Percentiles rank a stretch among this genome's conserved stretches.
These are phyloP conservation scores for Cercospora sesami DNA, from an alignment of 2,329 filamentous ascomycete genomes.

Conservation along the genomic window DNA sequence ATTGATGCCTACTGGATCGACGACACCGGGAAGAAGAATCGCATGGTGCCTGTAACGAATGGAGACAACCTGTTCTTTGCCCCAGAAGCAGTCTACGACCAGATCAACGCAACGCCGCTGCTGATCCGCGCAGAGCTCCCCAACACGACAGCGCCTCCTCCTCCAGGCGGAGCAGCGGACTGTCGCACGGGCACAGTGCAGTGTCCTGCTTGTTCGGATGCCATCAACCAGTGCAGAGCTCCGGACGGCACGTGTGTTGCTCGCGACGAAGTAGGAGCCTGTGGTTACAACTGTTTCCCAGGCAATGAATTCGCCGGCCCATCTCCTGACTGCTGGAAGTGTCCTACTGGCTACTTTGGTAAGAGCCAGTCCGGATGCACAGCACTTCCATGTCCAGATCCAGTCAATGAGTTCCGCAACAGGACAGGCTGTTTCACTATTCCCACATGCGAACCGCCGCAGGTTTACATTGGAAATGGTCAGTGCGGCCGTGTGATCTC, in stretches of 20 bases:
- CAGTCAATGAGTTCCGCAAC: neutral
- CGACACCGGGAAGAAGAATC: neutral
- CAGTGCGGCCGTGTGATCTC: neutral
- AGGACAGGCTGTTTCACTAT: neutral
- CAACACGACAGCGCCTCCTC: neutral
- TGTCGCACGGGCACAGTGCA: neutral
- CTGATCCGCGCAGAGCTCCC: neutral
- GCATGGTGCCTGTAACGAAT: neutral
- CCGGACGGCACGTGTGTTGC: neutral
- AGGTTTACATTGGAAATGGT: neutral
- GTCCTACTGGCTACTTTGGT: neutral
- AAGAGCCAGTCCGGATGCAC: neutral
- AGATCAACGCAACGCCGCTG: neutral
- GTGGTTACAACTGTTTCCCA: conserved; percentile 4
- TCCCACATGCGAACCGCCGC: neutral
- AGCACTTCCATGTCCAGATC: neutral
- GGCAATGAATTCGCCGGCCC: neutral
- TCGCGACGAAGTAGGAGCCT: neutral
- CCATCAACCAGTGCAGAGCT: neutral
- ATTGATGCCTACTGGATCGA: conserved; percentile 5
- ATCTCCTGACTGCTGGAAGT: conserved; percentile 4
- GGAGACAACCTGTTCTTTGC: neutral
- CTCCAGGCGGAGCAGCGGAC: neutral
- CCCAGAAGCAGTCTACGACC: neutral
- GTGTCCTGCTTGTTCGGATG: conserved; percentile 2